phyloP scores from a whole-genome alignment of 345 rosid genomes.

The Salix exigua region DNA sequence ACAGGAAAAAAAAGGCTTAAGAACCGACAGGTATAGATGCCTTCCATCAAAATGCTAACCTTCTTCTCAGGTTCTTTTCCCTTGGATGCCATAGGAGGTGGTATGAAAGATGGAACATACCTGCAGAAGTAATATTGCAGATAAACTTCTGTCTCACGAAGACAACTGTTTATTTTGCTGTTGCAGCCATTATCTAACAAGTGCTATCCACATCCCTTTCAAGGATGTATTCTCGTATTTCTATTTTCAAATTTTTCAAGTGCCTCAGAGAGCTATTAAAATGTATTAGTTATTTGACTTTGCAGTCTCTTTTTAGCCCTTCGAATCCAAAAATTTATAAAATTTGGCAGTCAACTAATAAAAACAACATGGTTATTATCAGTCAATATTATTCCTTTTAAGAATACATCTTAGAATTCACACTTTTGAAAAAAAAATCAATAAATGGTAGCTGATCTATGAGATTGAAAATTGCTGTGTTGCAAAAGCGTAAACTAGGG shows the following conservation, averaged over 20 bases:
- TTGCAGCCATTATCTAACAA: neutral
- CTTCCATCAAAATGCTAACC: conserved; percentile 37
- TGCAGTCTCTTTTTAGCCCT: neutral
- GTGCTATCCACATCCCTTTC: neutral
- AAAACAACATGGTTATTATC: neutral
- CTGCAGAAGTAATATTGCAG: conserved; percentile 49
- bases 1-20: conserved; percentile 9
- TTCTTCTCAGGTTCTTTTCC: conserved; percentile 85
- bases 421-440: neutral
- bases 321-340: neutral
- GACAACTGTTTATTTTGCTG: neutral
- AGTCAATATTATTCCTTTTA: neutral
- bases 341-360: neutral
- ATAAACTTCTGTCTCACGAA: conserved; percentile 40
- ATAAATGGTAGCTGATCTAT: neutral
- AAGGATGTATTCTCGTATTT: neutral
- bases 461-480: neutral
- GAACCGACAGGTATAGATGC: neutral
- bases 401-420: neutral
- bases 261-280: neutral
- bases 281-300: neutral
- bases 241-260: neutral
- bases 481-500: neutral
- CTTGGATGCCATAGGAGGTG: conserved; percentile 88
- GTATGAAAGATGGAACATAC: conserved; percentile 98